Base-by-base conservation (phyloP, 441 rosid species). In the Metrosideros polymorpha region DNA sequence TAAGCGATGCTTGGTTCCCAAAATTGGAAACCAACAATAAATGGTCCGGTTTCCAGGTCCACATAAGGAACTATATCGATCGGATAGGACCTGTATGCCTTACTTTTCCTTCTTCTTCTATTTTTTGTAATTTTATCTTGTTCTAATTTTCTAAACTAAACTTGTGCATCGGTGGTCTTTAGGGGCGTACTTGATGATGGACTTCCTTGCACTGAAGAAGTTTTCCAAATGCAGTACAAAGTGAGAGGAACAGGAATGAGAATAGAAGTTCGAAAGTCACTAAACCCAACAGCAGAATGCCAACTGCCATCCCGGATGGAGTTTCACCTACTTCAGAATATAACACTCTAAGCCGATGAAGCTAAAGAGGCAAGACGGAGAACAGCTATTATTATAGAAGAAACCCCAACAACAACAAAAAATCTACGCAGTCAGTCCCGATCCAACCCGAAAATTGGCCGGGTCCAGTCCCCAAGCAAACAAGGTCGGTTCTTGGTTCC, bases 131-230 rank as follows among this genome's bases (percentile, higher is more conserved):
- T 29, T 61, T 29, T 29, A 4, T 59, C 22, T 15, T 30, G 39
- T 27, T 55, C 2, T 15, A 4, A 4, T 61, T 29, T 61, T 61
- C 71, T 30, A 59, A 29, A 59, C 71, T 29, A 61, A 29, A 61
- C 6, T 15, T 15, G 39, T 30, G 71, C 71, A 15, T 29, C 39
- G 3, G 29, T 55, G 61, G 15, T 27, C 25, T 3, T 6, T 14
- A 6, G 35, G 0, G 92, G 54, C 96, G 94, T 95, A 92, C 98
- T 89, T 89, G 96, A 88, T 89, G 96, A 88, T 94, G 99, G 82
- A 94, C 93, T 88, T 97, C 98, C 93, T 97, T 96, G 90, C 94
- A 92, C 88, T 91, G 97, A 86, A 95, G 94, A 63, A 96, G 89
- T 91, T 94, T 95, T 83, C 98, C 98, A 19, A 95, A 83, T 14